Conservation (phyloP, 495 filamentous ascomycete genomes). For the Massariosphaeria phaeospora region DNA sequence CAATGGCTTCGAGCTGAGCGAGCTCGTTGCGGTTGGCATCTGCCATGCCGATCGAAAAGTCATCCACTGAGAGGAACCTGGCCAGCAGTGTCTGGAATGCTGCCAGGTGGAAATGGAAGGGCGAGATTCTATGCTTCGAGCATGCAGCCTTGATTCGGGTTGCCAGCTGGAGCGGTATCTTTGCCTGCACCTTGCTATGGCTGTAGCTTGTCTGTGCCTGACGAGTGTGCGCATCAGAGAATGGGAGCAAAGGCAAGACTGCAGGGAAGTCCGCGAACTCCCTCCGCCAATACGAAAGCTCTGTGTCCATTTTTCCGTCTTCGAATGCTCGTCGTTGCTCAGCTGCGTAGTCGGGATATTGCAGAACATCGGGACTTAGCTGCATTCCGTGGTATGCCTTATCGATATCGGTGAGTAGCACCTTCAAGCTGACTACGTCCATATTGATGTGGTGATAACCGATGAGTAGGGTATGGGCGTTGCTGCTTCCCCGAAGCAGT, state of each 20-base stretch:
- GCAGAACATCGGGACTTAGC: background rate
- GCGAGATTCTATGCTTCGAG: constrained; percentile 18
- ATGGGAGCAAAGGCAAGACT: constrained; percentile 36
- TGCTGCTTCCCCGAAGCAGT: background rate
- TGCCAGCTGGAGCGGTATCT: too few species aligned
- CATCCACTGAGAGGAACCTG: constrained; percentile 15
- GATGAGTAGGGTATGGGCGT: constrained; percentile 11
- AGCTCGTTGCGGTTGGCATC: constrained; percentile 20
- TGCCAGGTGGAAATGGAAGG: constrained; percentile 48
- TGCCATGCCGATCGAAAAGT: constrained; percentile 11
- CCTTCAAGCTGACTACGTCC: constrained; percentile 16
- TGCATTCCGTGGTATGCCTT: constrained; percentile 2
- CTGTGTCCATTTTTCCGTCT: constrained; percentile 18
- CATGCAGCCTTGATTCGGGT: constrained; percentile 3
- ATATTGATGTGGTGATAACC: constrained; percentile 23
- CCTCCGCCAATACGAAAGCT: constrained; percentile 36
- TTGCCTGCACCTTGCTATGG: too few species aligned
- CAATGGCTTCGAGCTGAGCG: background rate
- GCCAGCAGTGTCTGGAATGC: constrained; percentile 38
- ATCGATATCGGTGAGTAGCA: constrained; percentile 20
- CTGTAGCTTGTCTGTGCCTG: too few species aligned
- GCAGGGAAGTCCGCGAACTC: constrained; percentile 26
- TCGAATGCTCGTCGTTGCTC: constrained; percentile 10
- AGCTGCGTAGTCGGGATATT: constrained; percentile 11
- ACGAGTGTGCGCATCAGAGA: too few species aligned